These are phyloP conservation scores for Dothistroma septosporum DNA, from an alignment of 2,329 filamentous ascomycete genomes.

Conservation along the genomic window DNA sequence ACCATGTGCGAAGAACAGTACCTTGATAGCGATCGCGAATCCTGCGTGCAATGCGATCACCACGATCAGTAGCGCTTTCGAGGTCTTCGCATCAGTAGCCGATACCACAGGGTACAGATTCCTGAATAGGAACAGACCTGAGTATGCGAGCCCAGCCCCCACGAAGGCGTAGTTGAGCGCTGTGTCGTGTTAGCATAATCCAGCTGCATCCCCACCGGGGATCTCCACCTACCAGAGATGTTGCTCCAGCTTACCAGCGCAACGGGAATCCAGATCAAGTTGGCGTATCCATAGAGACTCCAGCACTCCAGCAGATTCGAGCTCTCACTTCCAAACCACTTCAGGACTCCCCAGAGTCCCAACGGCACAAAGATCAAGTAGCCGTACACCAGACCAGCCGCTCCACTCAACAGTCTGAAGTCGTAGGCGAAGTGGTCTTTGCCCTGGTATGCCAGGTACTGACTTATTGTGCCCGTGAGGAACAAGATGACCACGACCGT, in stretches of 20 bases:
- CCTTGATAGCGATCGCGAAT: slow-evolving; percentile 90
- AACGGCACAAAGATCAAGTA: slow-evolving; percentile 83
- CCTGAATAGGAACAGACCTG: slow-evolving; percentile 76
- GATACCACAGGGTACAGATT: slow-evolving; percentile 87
- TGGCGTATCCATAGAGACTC: slow-evolving; percentile 92
- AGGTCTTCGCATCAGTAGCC: slow-evolving; percentile 87
- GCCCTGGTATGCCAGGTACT: slow-evolving; percentile 70
- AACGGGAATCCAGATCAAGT: slow-evolving; percentile 95
- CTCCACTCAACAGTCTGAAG: slow-evolving; percentile 81
- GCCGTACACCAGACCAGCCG: slow-evolving; percentile 89
- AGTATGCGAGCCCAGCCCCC: slow-evolving; percentile 75
- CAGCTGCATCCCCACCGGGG: background rate
- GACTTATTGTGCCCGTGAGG: slow-evolving; percentile 87
- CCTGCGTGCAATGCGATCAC: slow-evolving; percentile 83
- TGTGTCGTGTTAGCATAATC: slow-evolving; percentile 22
- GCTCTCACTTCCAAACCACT: slow-evolving; percentile 91
- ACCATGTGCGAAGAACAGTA: slow-evolving; percentile 79
- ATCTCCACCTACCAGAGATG: slow-evolving; percentile 53
- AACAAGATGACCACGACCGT: slow-evolving; percentile 96
- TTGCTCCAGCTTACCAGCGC: slow-evolving; percentile 88
- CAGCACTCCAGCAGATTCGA: slow-evolving; percentile 93
- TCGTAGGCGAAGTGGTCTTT: slow-evolving; percentile 80
- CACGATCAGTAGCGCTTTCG: slow-evolving; percentile 77
- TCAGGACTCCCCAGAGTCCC: slow-evolving; percentile 78
- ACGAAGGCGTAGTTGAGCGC: slow-evolving; percentile 93